Evolutionary conservation across 225 moss, liverwort and hornwort genomes (phyloP), one percentile per base, ranked within the genome.

Genomic region (Sphagnum tenellum): DNA sequence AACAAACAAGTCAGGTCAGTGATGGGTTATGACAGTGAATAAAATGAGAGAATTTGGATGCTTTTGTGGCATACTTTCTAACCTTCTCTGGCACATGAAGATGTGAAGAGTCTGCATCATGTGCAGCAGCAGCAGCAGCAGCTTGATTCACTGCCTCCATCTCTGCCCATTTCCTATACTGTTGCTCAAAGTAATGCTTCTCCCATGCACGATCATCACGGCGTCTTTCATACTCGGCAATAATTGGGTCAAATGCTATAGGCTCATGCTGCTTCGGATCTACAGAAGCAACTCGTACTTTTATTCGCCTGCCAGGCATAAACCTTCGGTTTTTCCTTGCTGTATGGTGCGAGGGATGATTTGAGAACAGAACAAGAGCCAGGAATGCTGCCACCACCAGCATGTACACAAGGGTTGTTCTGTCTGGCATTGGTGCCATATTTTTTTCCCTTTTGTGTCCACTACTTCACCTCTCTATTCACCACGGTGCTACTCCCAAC

Each of bases 151-250:
- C 29, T 29, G 29, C 29, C 29, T 29, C 29, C 29, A 64, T 67
- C 44, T 83, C 78, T 2, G 70, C 85, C 82, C 82, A 83, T 67
- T 76, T 66, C 70, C 73, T 81, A 52, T 88, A 82, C 60, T 84
- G 81, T 46, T 88, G 77, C 75, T 81, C 76, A 64, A 79, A 86
- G 45, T 81, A 78, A 9, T 88, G 76, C 73, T 79, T 77, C 74
- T 91, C 90, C 90, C 90, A 91, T 62, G 57, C 61, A 67, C 90
- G 83, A 65, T 88, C 90, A 54, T 91, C 86, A 54, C 74, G 83
- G 55, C 71, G 76, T 57, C 79, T 79, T 68, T 88, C 88, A 57
- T 81, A 79, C 45, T 79, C 77, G 59, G 81, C 90, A 60, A 91
- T 66, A 52, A 91, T 50, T 45, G 90, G 90, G 66, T 91, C 90